A percentile compares a stretch with the other conserved stretches of the same genome.
These are phyloP conservation scores for Termitomyces eurrhizus DNA, from an alignment of 768 basidiomycete species.

Conservation along the genomic window DNA sequence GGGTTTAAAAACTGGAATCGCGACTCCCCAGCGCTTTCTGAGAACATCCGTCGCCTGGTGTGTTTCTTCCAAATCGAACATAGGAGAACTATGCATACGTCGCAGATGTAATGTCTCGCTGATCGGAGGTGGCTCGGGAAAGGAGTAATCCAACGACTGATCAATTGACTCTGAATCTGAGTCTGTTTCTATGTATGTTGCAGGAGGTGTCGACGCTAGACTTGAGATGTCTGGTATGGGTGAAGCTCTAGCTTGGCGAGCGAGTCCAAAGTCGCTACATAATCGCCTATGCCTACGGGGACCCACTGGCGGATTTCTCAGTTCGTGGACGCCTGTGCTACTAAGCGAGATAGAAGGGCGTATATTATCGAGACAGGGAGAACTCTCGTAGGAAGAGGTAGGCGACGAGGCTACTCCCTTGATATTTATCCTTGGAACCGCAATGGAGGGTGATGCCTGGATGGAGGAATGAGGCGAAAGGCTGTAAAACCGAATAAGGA, in stretches of 20 bases:
- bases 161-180: constrained; percentile 33
- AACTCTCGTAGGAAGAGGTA: constrained; percentile 3
- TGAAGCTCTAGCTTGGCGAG: constrained; percentile 9
- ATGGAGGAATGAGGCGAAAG: background rate
- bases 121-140: constrained; percentile 40
- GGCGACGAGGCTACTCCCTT: background rate
- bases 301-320: constrained; percentile 21
- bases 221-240: constrained; percentile 15
- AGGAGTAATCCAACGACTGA: constrained; percentile 34
- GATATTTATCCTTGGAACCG: constrained; percentile 2
- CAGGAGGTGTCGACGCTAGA: constrained; percentile 25
- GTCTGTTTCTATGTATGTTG: constrained; percentile 25
- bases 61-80: constrained; percentile 29
- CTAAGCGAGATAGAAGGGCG: constrained; percentile 1
- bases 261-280: constrained; percentile 28
- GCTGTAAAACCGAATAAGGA: constrained; percentile 2
- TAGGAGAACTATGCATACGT: constrained; percentile 41
- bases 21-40: constrained; percentile 19
- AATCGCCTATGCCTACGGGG: constrained; percentile 27
- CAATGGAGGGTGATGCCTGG: constrained; percentile 9
- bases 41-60: constrained; percentile 21
- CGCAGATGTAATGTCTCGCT: constrained; percentile 31
- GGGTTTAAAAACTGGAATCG: background rate
- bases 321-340: background rate
- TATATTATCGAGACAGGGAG: background rate